phyloP scores from a whole-genome alignment of 2,329 filamentous ascomycete species.

The Thielaviopsis populi region DNA sequence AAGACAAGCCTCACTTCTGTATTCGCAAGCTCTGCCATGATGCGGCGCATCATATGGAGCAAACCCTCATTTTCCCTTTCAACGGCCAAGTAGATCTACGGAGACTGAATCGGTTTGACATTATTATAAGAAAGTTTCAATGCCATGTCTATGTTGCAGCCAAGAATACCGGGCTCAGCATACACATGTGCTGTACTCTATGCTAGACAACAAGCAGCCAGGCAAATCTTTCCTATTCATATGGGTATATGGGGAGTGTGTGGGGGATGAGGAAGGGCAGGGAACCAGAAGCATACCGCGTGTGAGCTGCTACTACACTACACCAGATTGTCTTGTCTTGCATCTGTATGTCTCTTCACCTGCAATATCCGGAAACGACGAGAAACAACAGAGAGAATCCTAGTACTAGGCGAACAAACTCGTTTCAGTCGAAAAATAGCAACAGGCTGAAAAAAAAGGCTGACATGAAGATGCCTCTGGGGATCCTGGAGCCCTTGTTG shows the following conservation, averaged over 20 bases:
- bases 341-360: neutral
- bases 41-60: neutral
- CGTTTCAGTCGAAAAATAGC: slow-evolving; percentile 8
- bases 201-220: neutral
- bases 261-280: neutral
- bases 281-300: neutral
- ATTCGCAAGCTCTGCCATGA: neutral
- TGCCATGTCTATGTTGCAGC: neutral
- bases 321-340: neutral
- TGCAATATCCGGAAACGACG: slow-evolving; percentile 4
- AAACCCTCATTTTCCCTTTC: neutral
- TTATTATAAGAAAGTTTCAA: neutral
- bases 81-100: neutral
- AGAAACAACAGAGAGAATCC: slow-evolving; percentile 2
- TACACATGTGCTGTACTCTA: neutral
- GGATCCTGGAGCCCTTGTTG: neutral
- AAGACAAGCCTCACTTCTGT: neutral
- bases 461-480: neutral
- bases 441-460: slow-evolving; percentile 7
- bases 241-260: neutral
- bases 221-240: neutral
- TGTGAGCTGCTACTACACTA: neutral
- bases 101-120: neutral
- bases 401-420: neutral
- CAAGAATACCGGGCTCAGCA: neutral